Base-by-base conservation (phyloP, 352 stramenopile genomes). In the Pythium vanterpoolii region DNA sequence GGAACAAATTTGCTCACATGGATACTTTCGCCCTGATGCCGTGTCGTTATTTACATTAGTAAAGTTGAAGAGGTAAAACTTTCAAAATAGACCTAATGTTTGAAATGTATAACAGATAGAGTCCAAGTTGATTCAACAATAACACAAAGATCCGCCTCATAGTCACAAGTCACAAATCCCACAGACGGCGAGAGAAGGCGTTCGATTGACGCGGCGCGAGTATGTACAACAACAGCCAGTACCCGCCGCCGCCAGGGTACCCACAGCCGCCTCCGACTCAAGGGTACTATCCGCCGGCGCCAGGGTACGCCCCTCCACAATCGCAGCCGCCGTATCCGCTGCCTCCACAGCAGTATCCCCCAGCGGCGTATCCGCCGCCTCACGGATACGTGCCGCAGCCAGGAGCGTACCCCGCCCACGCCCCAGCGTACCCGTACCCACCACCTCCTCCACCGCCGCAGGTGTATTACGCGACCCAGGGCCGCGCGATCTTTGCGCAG, bases 401-500 rank as follows among this genome's bases (percentile, higher is more conserved):
- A 39, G n/a, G 83, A 84, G 19, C 62, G 59, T 4, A 66, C 72
- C 0, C 60, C 60, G 23, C 68, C 76, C n/a, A n/a, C n/a, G 38
- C 54, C 77, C 27, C 39, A 54, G 47, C 64, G 54, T 81, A 83
- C 27, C 38, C 39, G 21, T 89, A 86, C 30, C 71, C 71, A 9
- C 73, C 40, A 11, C 62, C 40, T 6, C 67, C 71, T n/a, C n/a
- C n/a, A 10, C 74, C 78, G 27, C 71, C 69, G 7, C 79, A 89
- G 56, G 71, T 73, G 21, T 89, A 88, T 51, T 89, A 90, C 42
- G 81, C 81, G 24, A 72, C 73, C 1, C 81, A 90, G 56, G 77
- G 78, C 8, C 69, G 78, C n/a, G 75, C 80, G 53, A 73, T 90
- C 42, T 90, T 89, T 47, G 78, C 78, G 10, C 78, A 90, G 59